Base-by-base conservation (phyloP, 1,284 basidiomycete genomes). In the Lentinula novae-zelandiae region DNA sequence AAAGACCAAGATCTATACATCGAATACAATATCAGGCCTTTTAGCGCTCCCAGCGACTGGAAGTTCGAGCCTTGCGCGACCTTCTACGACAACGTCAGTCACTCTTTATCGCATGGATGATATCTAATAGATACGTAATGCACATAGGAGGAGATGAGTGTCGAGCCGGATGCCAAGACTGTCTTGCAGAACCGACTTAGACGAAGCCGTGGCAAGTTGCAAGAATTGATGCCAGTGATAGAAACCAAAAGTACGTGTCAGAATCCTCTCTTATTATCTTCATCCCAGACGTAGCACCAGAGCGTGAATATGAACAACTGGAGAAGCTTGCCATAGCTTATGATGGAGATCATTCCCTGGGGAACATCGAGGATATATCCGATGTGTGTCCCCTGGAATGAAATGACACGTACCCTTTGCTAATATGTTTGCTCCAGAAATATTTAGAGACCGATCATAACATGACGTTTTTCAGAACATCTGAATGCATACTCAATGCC, bases 161-260 rank as follows among this genome's bases (percentile, higher is more conserved):
- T 85, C 22, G 90, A 91, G 50, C 73, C 81, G 20, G 81, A 80
- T 9, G 84, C 91, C 0, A 92, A 90, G 71, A 78, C 91, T 1
- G 83, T 89, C 67, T 75, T 93, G 15, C 90, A 93, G 73, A 93
- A 93, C 69, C 87, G 86, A 64, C 78, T 93, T n/a, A 73, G 74
- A 58, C 80, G 79, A 59, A 83, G 82, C 60, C 79, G 82, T 60
- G 73, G 72, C 42, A 89, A 88, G 71, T 67, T 90, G 13, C 69
- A 76, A 60, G 90, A 93, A 65, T 67, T 92, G 13, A 71, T 68
- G 15, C 78, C 85, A 1, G 68, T 85, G 9, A 76, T 91, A 15
- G 75, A 80, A 42, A 67, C 77, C 6, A 90, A 91, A 71, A 79
- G 90, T 91, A 71, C 64, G 84, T 72, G 33, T 20, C 13, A 10